Percentiles rank a stretch among this genome's conserved stretches.
Evolutionary conservation across 768 basidiomycete genomes (phyloP).

Genomic region (Mrakia frigida): DNA sequence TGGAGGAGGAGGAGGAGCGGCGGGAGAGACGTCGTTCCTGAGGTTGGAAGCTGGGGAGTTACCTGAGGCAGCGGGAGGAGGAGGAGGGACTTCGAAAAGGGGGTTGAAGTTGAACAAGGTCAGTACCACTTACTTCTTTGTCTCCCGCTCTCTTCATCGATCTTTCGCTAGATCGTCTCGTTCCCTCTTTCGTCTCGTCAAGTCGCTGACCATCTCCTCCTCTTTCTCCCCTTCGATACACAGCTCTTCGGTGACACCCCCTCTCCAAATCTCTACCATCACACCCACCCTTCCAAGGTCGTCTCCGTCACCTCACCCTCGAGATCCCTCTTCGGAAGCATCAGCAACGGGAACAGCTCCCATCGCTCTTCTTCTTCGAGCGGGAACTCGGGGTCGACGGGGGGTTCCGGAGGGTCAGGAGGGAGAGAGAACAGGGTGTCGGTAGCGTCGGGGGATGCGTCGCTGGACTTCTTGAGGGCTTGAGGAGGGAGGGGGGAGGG

Average conservation of each 20-base stretch:
- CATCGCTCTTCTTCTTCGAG: not conserved
- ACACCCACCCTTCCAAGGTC: not conserved
- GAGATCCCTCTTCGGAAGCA: not conserved
- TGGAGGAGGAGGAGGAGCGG: not conserved
- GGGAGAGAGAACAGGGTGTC: not conserved
- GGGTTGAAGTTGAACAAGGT: conserved; percentile 10
- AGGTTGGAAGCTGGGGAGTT: not conserved
- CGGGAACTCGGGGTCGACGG: not conserved
- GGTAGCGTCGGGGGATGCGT: no score
- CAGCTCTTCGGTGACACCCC: conserved; percentile 13
- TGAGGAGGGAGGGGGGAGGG: not conserved
- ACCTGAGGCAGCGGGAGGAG: not conserved
- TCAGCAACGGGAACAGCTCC: not conserved
- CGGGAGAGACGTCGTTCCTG: conserved; percentile 8
- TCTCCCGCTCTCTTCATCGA: not conserved
- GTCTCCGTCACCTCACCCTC: not conserved
- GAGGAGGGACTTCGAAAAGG: not conserved
- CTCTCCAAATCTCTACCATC: conserved; percentile 1
- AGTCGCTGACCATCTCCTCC: not conserved
- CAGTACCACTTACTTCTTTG: not conserved
- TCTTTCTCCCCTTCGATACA: not conserved
- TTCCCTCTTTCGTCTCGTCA: no score
- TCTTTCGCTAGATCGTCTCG: no score
- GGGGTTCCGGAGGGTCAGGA: not conserved
- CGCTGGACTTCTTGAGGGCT: not conserved